Evolutionary conservation across 495 filamentous ascomycete species (phyloP).

Genomic region (Aspergillus heteromorphus): DNA sequence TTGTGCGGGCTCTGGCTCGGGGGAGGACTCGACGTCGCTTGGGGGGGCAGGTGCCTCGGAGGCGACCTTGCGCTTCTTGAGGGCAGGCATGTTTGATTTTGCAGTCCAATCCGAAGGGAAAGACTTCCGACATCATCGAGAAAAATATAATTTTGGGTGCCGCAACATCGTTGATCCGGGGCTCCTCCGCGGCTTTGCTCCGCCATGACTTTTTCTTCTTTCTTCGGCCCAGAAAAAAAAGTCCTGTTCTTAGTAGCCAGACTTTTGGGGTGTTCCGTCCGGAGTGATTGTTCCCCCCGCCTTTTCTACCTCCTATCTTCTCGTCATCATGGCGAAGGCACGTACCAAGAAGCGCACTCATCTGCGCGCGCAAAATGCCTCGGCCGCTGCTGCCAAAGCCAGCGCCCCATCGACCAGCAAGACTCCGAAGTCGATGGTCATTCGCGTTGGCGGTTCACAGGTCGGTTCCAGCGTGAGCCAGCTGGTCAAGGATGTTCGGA

Average conservation of each 20-base stretch:
- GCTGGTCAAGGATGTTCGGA: conserved; percentile 83
- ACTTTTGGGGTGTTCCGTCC: conserved; percentile 10
- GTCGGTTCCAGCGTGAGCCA: conserved; percentile 89
- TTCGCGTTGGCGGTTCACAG: conserved; percentile 90
- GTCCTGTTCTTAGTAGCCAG: conserved; percentile 10
- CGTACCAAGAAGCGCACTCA: conserved; percentile 90
- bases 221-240: conserved; percentile 33
- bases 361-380: conserved; percentile 59
- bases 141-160: conserved; percentile 28
- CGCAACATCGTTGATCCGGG: conserved; percentile 40
- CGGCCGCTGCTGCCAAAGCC: conserved; percentile 45
- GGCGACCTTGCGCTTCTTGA: conserved; percentile 38
- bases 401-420: conserved; percentile 46
- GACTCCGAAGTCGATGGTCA: conserved; percentile 94
- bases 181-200: conserved; percentile 19
- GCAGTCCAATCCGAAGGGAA: conserved; percentile 1
- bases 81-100: conserved; percentile 22
- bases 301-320: conserved; percentile 2
- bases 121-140: conserved; percentile 1
- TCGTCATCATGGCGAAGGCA: conserved; percentile 64
- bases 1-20: background rate
- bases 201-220: conserved; percentile 33
- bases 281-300: conserved; percentile 7
- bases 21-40: conserved; percentile 18
- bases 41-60: conserved; percentile 13